Percentiles rank a stretch among this genome's conserved stretches.
Evolutionary conservation across 345 rosid genomes (phyloP).

Genomic region (Pseudoturritis turrita): DNA sequence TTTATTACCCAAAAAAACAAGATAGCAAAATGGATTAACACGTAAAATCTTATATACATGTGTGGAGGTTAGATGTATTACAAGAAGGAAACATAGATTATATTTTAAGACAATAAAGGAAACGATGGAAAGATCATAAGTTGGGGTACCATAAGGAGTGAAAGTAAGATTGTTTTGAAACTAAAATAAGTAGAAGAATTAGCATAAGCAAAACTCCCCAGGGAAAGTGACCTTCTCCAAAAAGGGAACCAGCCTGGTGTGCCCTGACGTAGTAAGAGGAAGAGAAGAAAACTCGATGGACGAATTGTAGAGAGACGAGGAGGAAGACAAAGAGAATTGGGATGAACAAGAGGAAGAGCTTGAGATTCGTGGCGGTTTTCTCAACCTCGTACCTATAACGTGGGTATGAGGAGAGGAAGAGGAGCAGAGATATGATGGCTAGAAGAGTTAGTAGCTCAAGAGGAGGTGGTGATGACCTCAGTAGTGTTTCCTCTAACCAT

Average conservation of each 20-base stretch:
- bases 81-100: not conserved
- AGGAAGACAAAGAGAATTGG: constrained; percentile 55
- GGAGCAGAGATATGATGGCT: constrained; percentile 45
- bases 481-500: constrained; percentile 49
- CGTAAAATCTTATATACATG: not conserved
- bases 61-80: not conserved
- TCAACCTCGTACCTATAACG: constrained; percentile 50
- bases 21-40: not conserved
- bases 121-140: constrained; percentile 22
- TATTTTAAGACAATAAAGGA: not conserved
- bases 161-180: constrained; percentile 57
- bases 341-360: constrained; percentile 50
- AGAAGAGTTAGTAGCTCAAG: constrained; percentile 48
- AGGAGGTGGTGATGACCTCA: constrained; percentile 59
- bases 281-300: constrained; percentile 30
- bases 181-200: constrained; percentile 48
- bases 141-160: constrained; percentile 60
- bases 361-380: constrained; percentile 39
- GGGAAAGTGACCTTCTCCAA: constrained; percentile 37
- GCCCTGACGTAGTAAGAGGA: constrained; percentile 25
- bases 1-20: too few species aligned
- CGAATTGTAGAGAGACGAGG: constrained; percentile 27
- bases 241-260: constrained; percentile 16
- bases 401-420: constrained; percentile 47
- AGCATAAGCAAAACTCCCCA: constrained; percentile 58